Conservation (phyloP, 805 yeast genomes). For the Yamadazyma paraphyllophila region DNA sequence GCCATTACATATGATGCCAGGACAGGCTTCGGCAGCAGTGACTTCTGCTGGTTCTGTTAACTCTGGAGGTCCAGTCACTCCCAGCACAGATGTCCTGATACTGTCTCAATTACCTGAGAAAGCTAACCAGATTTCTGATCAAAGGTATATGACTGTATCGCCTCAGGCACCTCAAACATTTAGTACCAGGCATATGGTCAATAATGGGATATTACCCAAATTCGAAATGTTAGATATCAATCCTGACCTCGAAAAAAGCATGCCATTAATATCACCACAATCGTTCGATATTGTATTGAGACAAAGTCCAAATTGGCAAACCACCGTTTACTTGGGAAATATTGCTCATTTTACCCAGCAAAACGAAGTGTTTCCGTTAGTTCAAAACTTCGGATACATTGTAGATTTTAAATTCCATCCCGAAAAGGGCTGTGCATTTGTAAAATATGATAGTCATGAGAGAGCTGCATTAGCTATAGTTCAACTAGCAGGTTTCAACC, state of each 20-base stretch:
- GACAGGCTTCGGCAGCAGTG: no score
- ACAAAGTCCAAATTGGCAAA: conserved; percentile 79
- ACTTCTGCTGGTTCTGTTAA: neutral
- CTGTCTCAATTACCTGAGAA: neutral
- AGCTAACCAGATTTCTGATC: neutral
- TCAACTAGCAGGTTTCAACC: conserved; percentile 65
- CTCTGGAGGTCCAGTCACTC: neutral
- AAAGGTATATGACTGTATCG: neutral
- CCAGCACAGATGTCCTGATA: neutral
- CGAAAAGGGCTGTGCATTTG: conserved; percentile 86
- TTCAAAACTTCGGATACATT: conserved; percentile 79
- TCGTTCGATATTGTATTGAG: conserved; percentile 68
- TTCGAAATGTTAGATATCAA: conserved; percentile 5
- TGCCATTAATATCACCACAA: conserved; percentile 24
- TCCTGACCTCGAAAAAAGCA: neutral
- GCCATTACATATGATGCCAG: no score
- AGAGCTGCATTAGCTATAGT: conserved; percentile 86
- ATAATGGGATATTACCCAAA: conserved; percentile 1
- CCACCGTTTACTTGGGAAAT: conserved; percentile 86
- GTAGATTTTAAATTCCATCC: conserved; percentile 78
- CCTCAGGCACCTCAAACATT: neutral
- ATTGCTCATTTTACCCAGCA: conserved; percentile 75
- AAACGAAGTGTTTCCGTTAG: conserved; percentile 66
- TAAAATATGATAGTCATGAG: conserved; percentile 82
- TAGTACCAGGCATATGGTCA: neutral